Base-by-base conservation (phyloP, 2,329 filamentous ascomycete genomes). In the Fusarium xyrophilum region DNA sequence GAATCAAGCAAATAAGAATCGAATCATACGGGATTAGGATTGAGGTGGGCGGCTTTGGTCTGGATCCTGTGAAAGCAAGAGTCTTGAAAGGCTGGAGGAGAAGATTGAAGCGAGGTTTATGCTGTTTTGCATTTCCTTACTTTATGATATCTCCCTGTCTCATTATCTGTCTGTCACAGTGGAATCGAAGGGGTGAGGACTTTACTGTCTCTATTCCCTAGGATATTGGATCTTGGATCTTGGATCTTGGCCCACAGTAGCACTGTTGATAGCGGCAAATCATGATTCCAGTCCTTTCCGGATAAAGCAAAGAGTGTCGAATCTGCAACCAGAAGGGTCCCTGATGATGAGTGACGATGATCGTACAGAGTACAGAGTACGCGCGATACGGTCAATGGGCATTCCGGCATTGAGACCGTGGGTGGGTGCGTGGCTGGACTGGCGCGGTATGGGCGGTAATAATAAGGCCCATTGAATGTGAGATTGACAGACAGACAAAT, bases 11-110 rank as follows among this genome's bases (percentile, higher is more conserved):
- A 28, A 28, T 12, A 36, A 11, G 17, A 58, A 65, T 47, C 46
- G 52, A 62, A 65, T 43, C 40, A 27, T 43, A 25, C 65, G 66
- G 71, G 68, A 74, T 71, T 61, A 69, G 60, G 68, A 74, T 74
- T 67, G 70, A 71, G 69, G 70, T 70, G 70, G 70, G 70, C 70
- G 65, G 53, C 68, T 73, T 73, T 67, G 58, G 70, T 72, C 70
- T 72, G 68, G 69, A 72, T 72, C 69, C 70, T 71, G 67, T 69
- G 56, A 61, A 60, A 56, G 50, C 53, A 46, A 65, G 55, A 60
- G 60, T 48, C 42, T 58, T 68, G 56, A 55, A 52, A 51, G 57
- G 44, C 44, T 56, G 42, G 40, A 15, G 15, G 17, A 17, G 19
- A 36, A 47, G 32, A 46, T 46, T 63, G 63, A 69, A 69, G 58